phyloP scores from a whole-genome alignment of 2,329 filamentous ascomycete genomes.

The Lachnellula suecica region DNA sequence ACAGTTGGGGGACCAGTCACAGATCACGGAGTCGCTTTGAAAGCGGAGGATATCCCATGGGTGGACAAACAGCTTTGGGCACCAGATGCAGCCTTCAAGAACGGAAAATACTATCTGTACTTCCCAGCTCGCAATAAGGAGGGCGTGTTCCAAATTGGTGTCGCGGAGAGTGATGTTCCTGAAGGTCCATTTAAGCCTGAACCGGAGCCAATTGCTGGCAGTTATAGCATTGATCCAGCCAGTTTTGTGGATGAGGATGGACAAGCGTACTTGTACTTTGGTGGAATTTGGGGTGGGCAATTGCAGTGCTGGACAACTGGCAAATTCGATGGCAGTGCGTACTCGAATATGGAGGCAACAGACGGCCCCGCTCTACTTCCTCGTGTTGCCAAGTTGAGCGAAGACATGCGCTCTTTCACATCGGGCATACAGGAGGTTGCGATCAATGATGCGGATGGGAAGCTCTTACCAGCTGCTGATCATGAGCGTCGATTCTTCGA shows the following conservation, averaged over 20 bases:
- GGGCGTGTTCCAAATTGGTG: conserved; percentile 72
- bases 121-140: conserved; percentile 73
- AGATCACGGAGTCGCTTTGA: conserved; percentile 72
- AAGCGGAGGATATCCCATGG: conserved; percentile 69
- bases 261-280: conserved; percentile 70
- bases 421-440: conserved; percentile 55
- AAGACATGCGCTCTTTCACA: conserved; percentile 65
- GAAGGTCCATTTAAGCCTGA: conserved; percentile 71
- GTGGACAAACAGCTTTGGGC: conserved; percentile 79
- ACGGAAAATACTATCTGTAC: conserved; percentile 74
- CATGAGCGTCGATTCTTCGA: conserved; percentile 79
- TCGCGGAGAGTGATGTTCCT: conserved; percentile 62
- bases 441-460: conserved; percentile 62
- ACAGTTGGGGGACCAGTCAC: conserved; percentile 57
- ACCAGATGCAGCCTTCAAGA: conserved; percentile 68
- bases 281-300: conserved; percentile 79
- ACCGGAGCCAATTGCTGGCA: conserved; percentile 62
- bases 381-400: conserved; percentile 61
- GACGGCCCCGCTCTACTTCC: conserved; percentile 62
- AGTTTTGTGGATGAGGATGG: conserved; percentile 73
- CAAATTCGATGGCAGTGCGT: conserved; percentile 54
- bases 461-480: conserved; percentile 62
- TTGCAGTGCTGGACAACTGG: conserved; percentile 70
- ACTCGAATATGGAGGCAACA: conserved; percentile 62
- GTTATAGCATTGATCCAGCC: conserved; percentile 76